Percentiles rank a stretch among this genome's conserved stretches.
phyloP scores from a whole-genome alignment of 108 stramenopile species.

The Epithemia pelagica region DNA sequence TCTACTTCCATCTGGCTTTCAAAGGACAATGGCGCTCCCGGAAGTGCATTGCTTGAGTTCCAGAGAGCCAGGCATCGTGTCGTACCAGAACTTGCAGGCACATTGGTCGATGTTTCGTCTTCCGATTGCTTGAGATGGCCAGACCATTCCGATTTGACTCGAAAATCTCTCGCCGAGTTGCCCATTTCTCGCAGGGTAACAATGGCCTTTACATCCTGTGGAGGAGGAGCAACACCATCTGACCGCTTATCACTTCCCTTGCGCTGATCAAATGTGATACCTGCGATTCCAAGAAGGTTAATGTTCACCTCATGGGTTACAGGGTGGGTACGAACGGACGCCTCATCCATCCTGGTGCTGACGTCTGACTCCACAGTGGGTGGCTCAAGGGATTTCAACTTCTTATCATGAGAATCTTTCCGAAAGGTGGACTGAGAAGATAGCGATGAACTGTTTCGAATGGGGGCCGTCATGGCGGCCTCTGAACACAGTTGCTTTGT shows the following conservation, averaged over 20 bases:
- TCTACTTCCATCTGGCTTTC: background rate
- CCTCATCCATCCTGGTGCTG: background rate
- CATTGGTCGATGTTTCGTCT: background rate
- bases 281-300: background rate
- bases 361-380: too few species aligned
- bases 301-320: background rate
- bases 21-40: background rate
- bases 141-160: background rate
- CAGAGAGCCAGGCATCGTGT: background rate
- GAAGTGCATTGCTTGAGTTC: background rate
- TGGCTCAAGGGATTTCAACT: background rate
- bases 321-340: background rate
- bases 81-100: background rate
- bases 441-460: background rate
- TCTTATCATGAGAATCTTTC: background rate
- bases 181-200: background rate
- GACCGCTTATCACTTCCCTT: background rate
- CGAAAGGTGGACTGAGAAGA: background rate
- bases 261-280: background rate
- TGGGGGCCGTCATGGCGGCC: background rate
- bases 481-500: background rate
- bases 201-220: background rate
- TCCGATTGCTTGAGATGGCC: background rate
- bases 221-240: background rate
- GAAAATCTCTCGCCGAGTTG: background rate